These are phyloP conservation scores for Citrus maxima DNA, from an alignment of 345 rosid species.

Conservation along the genomic window DNA sequence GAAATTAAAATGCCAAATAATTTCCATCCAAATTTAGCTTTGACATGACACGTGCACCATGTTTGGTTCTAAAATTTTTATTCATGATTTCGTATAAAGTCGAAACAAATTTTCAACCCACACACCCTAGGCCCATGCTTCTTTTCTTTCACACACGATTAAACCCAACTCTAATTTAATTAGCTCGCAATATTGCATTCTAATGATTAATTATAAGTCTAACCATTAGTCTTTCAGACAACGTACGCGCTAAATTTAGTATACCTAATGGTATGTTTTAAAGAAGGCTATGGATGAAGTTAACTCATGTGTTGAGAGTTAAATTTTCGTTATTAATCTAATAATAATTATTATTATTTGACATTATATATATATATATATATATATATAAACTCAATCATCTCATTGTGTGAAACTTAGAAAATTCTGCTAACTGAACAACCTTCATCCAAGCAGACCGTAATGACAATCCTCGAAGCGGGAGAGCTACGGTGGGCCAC, in stretches of 20 bases:
- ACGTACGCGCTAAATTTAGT: neutral
- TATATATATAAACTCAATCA: too few relatives aligned
- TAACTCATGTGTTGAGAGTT: too few relatives aligned
- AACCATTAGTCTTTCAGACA: neutral
- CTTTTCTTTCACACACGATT: neutral
- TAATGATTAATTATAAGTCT: constrained; percentile 1
- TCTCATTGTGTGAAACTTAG: too few relatives aligned
- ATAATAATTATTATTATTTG: too few relatives aligned
- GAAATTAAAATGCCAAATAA: neutral
- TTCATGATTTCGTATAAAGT: constrained; percentile 13
- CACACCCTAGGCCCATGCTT: neutral
- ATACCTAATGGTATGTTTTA: too few relatives aligned
- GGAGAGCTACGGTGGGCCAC: too few relatives aligned
- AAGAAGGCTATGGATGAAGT: too few relatives aligned
- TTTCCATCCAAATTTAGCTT: neutral
- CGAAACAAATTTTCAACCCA: neutral
- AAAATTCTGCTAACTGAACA: too few relatives aligned
- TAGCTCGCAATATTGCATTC: neutral
- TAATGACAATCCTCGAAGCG: too few relatives aligned
- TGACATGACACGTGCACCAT: constrained; percentile 19
- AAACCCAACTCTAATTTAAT: neutral
- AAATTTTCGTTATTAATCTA: too few relatives aligned
- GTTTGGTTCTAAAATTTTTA: constrained; percentile 7
- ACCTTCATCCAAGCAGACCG: too few relatives aligned
- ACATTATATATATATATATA: too few relatives aligned